Percentiles rank a stretch among this genome's conserved stretches.
phyloP scores from a whole-genome alignment of 257 asterid species.

The Scutellaria galericulata region DNA sequence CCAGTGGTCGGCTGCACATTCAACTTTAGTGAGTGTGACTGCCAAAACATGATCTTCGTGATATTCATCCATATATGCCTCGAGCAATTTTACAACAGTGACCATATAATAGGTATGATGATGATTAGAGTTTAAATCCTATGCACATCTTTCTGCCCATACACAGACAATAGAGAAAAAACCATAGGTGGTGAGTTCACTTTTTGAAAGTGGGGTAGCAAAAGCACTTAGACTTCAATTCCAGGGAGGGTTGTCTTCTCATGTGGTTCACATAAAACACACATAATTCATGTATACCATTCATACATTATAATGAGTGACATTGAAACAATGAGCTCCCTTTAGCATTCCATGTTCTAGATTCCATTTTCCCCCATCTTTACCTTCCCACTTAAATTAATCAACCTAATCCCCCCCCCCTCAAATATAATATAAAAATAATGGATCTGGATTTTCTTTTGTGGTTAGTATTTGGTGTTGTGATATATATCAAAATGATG shows the following conservation, averaged over 20 bases:
- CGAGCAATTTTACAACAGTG: too few species aligned
- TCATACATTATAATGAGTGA: conserved; percentile 29
- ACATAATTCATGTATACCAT: conserved; percentile 34
- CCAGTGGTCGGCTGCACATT: conserved; percentile 36
- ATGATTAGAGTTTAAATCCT: not conserved
- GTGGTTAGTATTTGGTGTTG: too few species aligned
- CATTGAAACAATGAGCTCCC: conserved; percentile 33
- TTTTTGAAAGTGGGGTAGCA: conserved; percentile 51
- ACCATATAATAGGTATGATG: too few species aligned
- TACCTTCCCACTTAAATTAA: conserved; percentile 52
- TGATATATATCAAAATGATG: too few species aligned
- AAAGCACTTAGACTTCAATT: conserved; percentile 46
- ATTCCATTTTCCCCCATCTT: conserved; percentile 35
- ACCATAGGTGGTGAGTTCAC: conserved; percentile 27
- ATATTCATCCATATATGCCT: not conserved
- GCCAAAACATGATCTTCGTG: conserved; percentile 34
- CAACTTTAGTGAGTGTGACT: conserved; percentile 39
- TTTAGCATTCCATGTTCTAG: conserved; percentile 54
- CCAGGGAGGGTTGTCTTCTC: conserved; percentile 28
- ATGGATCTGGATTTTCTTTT: too few species aligned
- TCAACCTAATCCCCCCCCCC: conserved; percentile 55
- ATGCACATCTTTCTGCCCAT: conserved; percentile 31
- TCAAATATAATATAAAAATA: not conserved
- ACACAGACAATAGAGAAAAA: conserved; percentile 31
- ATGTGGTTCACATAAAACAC: conserved; percentile 45